Base-by-base conservation (phyloP, 495 filamentous ascomycete species). In the Daldinia childiae region DNA sequence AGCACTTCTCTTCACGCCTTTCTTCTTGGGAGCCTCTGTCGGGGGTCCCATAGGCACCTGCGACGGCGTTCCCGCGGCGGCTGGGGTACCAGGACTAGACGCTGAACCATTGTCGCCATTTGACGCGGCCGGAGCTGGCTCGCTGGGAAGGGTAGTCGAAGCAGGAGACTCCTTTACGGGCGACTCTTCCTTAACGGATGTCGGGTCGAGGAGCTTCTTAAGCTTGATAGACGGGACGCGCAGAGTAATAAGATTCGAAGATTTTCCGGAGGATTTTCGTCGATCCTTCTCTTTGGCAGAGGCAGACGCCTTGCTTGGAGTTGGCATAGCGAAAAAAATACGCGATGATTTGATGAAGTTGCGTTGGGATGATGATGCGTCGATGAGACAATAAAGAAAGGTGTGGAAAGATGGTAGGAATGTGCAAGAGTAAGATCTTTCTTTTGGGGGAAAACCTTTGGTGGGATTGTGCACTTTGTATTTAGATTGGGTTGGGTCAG, bases 21-120 rank as follows among this genome's bases (percentile, higher is more conserved):
- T 88, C 82, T 90, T 85, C 79, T 87, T 85, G 43, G 80, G 79
- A 43, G 82, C 86, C 41, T 88, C 87, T 81, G 83, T 68, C 83
- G 87, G 56, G 83, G 83, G 83, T 1, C 81, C 82, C 83, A 85
- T 85, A 34, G 75, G 41, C n/a, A 68, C 62, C 52, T 82, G 76
- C 68, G 80, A 81, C 5, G 82, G 79, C 15, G 83, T 84, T 69
- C 80, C 80, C 6, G 64, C 67, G 34, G 81, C 70, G 12, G 79
- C 80, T 6, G 83, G 83, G 4, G 84, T 85, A 30, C 79, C 78
- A 7, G 83, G 79, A 55, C 74, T 82, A 56, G 84, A 85, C 59
- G 83, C 79, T 39, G 83, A 84, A 51, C 79, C 80, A 75, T 83
- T 85, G 62, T 84, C 84, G 26, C 76, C 75, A 69, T 76, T 79